A percentile compares a stretch with the other conserved stretches of the same genome.
These are phyloP conservation scores for Myxozyma monticola DNA, from an alignment of 805 yeast species.

Conservation along the genomic window DNA sequence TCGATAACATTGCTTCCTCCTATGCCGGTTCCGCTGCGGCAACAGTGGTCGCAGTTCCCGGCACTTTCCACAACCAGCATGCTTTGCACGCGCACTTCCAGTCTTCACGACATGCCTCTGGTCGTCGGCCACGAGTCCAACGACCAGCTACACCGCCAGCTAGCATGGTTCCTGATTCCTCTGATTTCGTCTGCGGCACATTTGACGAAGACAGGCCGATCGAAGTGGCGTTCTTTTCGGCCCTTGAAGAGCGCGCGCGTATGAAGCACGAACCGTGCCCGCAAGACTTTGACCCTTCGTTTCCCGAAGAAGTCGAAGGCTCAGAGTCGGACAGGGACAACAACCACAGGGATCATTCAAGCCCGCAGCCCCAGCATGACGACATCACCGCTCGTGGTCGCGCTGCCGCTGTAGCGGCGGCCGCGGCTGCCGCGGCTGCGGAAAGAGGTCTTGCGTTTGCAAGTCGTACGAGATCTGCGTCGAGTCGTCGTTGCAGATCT, in stretches of 20 bases:
- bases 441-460: not conserved
- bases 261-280: conserved; percentile 23
- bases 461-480: conserved; percentile 4
- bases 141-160: conserved; percentile 33
- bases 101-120: not conserved
- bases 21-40: not conserved
- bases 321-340: conserved; percentile 1
- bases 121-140: conserved; percentile 4
- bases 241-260: conserved; percentile 24
- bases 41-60: no score
- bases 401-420: conserved; percentile 1
- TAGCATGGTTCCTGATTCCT: conserved; percentile 32
- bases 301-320: conserved; percentile 31
- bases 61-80: no score
- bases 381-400: not conserved
- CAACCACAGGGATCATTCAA: not conserved
- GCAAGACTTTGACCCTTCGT: conserved; percentile 35
- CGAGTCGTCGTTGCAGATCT: conserved; percentile 6
- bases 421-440: conserved; percentile 8
- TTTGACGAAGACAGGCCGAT: conserved; percentile 34
- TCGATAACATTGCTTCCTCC: not conserved
- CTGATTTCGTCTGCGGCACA: conserved; percentile 35
- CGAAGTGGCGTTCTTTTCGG: conserved; percentile 31
- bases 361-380: not conserved
- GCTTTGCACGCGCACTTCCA: not conserved